Evolutionary conservation across 768 basidiomycete genomes (phyloP), one percentile per base, ranked within the genome.

Genomic region (Chiua virens): DNA sequence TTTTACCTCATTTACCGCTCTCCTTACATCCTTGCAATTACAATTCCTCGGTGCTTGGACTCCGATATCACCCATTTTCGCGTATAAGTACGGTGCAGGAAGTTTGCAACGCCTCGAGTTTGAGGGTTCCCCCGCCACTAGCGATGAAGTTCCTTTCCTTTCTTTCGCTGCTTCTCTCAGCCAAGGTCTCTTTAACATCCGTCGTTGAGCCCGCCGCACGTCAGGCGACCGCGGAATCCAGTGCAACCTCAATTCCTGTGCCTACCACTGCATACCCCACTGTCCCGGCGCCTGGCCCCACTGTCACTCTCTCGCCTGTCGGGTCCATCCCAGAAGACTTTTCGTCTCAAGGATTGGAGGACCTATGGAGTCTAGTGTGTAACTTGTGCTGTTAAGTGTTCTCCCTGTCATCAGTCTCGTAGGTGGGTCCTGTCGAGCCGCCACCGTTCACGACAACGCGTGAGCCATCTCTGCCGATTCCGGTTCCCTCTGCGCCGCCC

Each of bases 321-420:
- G 76, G 76, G 0, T 74, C 73, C 10, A 55, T 77, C 41, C 67
- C 72, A 4, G 63, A 66, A 40, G 73, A 76, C 54, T 78, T 70
- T 50, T 73, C 76, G 17, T 61, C 68, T 8, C 54, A 61, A 21
- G 76, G 73, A 5, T 63, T 75, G 30, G 64, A 72, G 43, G 52
- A 60, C 17, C 66, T 79, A 2, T 79, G 77, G 77, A 67, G 72
- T 54, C 59, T 79, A 8, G 76, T 75, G 46, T 25, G 65, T 6
- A 17, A 40, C 22, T 23, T 20, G 15, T 23, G 4, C 8, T 23
- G 5, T 11, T 1, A 21, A 8, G 11, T 9, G 14, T 23, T 23
- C 39, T 22, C 69, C 74, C 8, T 73, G 77, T 21, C 61, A 74
- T 53, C 51, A 70, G 20, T 75, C 75, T 14, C 76, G 76, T 23